These are phyloP conservation scores for Hypoxylon sp. DNA, from an alignment of 2,329 filamentous ascomycete genomes.

Conservation along the genomic window DNA sequence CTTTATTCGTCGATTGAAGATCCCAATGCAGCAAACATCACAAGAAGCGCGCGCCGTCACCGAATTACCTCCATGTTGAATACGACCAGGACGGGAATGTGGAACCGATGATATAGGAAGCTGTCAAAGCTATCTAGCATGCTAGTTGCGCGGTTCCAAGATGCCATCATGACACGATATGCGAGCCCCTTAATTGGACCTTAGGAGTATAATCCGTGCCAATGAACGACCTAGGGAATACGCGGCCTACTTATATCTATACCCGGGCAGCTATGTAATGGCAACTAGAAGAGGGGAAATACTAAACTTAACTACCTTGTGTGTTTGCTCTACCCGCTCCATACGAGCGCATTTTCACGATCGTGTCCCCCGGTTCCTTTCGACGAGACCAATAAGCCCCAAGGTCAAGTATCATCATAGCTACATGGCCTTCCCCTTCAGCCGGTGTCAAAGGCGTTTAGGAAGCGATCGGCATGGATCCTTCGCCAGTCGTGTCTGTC, in stretches of 20 bases:
- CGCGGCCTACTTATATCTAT: too few relatives aligned
- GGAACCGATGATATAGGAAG: background rate
- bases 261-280: background rate
- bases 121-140: background rate
- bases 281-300: background rate
- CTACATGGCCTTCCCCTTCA: conserved; percentile 16
- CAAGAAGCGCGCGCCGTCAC: background rate
- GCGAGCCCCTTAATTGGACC: conserved; percentile 7
- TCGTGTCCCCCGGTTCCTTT: too few relatives aligned
- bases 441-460: conserved; percentile 11
- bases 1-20: background rate
- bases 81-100: background rate
- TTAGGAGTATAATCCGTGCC: conserved; percentile 13
- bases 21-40: background rate
- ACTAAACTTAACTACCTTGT: background rate
- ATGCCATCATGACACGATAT: background rate
- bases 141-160: background rate
- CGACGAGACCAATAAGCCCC: too few relatives aligned
- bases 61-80: background rate
- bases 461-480: conserved; percentile 10
- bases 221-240: background rate
- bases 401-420: background rate
- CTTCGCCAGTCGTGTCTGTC: background rate
- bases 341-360: too few relatives aligned
- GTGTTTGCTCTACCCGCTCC: too few relatives aligned